These are phyloP conservation scores for Botryotinia calthae DNA, from an alignment of 2,329 filamentous ascomycete species.

Conservation along the genomic window DNA sequence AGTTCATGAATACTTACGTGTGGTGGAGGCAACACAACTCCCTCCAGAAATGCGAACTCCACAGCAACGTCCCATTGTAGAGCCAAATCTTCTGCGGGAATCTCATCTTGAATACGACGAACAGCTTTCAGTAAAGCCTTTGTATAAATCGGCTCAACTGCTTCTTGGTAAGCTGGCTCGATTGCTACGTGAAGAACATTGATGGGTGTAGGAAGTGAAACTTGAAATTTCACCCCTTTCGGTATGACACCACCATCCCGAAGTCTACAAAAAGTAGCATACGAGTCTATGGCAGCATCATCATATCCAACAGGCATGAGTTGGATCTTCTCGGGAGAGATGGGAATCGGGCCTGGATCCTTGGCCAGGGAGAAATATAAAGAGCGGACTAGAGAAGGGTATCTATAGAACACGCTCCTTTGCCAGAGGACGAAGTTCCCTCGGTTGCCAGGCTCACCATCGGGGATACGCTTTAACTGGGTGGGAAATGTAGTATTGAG, in stretches of 20 bases:
- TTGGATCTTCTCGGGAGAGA: slow-evolving; percentile 20
- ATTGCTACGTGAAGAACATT: slow-evolving; percentile 28
- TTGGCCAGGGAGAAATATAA: slow-evolving; percentile 17
- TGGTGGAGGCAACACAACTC: neutral
- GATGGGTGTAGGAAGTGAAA: slow-evolving; percentile 38
- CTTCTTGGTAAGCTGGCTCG: slow-evolving; percentile 29
- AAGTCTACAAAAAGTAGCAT: slow-evolving; percentile 32
- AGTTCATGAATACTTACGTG: slow-evolving; percentile 1
- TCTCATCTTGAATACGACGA: slow-evolving; percentile 31
- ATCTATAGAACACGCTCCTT: slow-evolving; percentile 34
- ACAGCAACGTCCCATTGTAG: slow-evolving; percentile 38
- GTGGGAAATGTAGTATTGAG: slow-evolving; percentile 36
- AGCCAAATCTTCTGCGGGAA: slow-evolving; percentile 38
- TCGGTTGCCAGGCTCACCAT: slow-evolving; percentile 43
- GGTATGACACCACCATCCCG: slow-evolving; percentile 32
- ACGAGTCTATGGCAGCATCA: slow-evolving; percentile 35
- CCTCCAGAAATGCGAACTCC: slow-evolving; percentile 35
- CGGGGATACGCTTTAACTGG: slow-evolving; percentile 42
- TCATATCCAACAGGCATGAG: slow-evolving; percentile 32
- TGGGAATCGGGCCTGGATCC: slow-evolving; percentile 8
- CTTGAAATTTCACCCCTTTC: slow-evolving; percentile 37
- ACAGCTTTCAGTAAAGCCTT: slow-evolving; percentile 31
- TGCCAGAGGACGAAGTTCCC: slow-evolving; percentile 40
- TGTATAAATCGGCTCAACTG: slow-evolving; percentile 37
- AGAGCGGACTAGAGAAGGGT: slow-evolving; percentile 20